Conservation (phyloP, 345 rosid genomes). For the Mercurialis annua region DNA sequence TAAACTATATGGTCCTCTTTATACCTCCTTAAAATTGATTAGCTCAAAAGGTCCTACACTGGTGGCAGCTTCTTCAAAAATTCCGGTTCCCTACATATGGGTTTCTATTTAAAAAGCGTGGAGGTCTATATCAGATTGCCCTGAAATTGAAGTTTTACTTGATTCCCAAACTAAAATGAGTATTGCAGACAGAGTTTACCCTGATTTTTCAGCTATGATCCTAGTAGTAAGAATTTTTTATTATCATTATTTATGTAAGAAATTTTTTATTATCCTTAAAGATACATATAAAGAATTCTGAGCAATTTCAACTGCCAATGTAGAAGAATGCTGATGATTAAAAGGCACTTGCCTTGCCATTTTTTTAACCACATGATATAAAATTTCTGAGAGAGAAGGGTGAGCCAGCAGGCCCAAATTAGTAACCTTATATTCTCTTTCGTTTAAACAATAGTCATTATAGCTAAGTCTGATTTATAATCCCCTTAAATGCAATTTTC, state of each 20-base stretch:
- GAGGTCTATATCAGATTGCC: slow-evolving; percentile 34
- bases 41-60: slow-evolving; percentile 37
- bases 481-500: not conserved
- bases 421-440: not conserved
- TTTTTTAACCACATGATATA: not conserved
- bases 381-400: slow-evolving; percentile 1
- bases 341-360: not conserved
- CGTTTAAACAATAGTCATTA: too few relatives aligned
- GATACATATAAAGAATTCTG: not conserved
- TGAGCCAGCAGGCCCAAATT: not conserved
- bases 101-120: slow-evolving; percentile 34
- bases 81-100: slow-evolving; percentile 29
- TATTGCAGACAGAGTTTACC: slow-evolving; percentile 9
- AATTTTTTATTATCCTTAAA: not conserved
- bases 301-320: not conserved
- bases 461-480: not conserved
- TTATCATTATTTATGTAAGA: too few relatives aligned
- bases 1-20: slow-evolving; percentile 20
- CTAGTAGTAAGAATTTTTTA: not conserved
- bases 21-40: slow-evolving; percentile 36
- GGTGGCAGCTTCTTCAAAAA: slow-evolving; percentile 34
- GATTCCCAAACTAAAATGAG: slow-evolving; percentile 18
- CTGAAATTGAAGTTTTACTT: slow-evolving; percentile 16
- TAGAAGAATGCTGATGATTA: not conserved
- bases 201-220: not conserved